Conservation (phyloP, 2,329 filamentous ascomycete species). For the Colletotrichum incanum region DNA sequence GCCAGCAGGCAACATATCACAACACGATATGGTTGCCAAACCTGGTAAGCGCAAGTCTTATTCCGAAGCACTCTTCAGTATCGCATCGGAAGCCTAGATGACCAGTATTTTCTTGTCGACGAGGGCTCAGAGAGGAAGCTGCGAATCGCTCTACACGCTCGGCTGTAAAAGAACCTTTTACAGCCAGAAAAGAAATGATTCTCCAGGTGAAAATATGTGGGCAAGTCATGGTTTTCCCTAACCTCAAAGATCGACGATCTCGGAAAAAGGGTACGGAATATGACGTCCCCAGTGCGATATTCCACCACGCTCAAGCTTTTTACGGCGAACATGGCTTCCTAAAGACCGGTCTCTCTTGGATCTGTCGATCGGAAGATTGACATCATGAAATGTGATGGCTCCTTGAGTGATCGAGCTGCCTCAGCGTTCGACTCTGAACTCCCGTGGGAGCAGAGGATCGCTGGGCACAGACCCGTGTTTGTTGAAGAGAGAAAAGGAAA, state of each 20-base stretch:
- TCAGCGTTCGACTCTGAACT: slow-evolving; percentile 83
- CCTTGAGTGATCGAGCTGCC: slow-evolving; percentile 89
- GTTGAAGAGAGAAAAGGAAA: slow-evolving; percentile 56
- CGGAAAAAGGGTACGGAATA: slow-evolving; percentile 92
- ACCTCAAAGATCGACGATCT: slow-evolving; percentile 93
- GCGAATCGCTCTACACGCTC: background rate
- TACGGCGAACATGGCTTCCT: slow-evolving; percentile 77
- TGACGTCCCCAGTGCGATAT: slow-evolving; percentile 75
- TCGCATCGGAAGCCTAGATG: background rate
- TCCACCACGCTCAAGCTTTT: slow-evolving; percentile 78
- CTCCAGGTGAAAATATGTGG: slow-evolving; percentile 68
- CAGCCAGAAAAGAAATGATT: background rate
- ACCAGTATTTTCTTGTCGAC: no score
- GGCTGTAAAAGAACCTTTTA: no score
- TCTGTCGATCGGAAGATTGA: slow-evolving; percentile 95
- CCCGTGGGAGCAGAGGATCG: slow-evolving; percentile 76
- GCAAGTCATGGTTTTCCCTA: slow-evolving; percentile 89
- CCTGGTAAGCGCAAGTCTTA: background rate
- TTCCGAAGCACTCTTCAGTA: no score
- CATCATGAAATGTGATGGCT: slow-evolving; percentile 84
- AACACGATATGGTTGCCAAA: slow-evolving; percentile 1
- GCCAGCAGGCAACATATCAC: background rate
- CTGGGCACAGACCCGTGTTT: slow-evolving; percentile 89
- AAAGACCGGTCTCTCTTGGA: slow-evolving; percentile 82
- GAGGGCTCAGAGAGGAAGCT: background rate